Percentiles rank a stretch among this genome's conserved stretches.
Evolutionary conservation across 2,329 filamentous ascomycete species (phyloP).

Genomic region (Malbranchea zuffiana): DNA sequence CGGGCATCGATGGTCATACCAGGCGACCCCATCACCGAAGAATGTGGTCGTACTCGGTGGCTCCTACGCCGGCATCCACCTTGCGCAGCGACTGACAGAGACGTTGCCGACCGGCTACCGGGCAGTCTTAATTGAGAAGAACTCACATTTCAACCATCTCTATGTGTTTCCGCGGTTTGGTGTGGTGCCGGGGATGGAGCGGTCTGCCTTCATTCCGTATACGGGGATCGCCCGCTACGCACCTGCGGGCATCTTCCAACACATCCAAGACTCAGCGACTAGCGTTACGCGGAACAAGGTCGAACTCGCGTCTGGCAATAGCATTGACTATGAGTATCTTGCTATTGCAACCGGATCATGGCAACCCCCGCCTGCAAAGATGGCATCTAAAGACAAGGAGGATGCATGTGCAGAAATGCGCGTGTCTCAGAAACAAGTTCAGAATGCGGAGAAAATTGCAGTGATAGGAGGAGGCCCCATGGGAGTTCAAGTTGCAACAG

Average conservation of each 20-base stretch:
- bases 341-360: conserved; percentile 48
- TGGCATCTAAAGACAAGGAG: conserved; percentile 34
- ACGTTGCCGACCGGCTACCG: conserved; percentile 43
- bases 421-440: conserved; percentile 39
- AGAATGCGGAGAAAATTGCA: conserved; percentile 35
- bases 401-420: conserved; percentile 37
- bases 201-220: conserved; percentile 52
- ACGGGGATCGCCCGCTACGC: conserved; percentile 30
- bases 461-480: conserved; percentile 27
- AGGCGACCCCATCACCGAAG: conserved; percentile 16
- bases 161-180: conserved; percentile 51
- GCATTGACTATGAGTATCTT: conserved; percentile 45
- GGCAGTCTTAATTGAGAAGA: conserved; percentile 48
- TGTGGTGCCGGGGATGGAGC: conserved; percentile 45
- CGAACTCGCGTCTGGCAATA: conserved; percentile 33
- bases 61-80: conserved; percentile 46
- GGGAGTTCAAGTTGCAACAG: conserved; percentile 35
- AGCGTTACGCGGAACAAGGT: conserved; percentile 31
- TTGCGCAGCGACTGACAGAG: conserved; percentile 32
- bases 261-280: conserved; percentile 36
- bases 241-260: conserved; percentile 30
- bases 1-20: conserved; percentile 9
- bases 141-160: conserved; percentile 50
- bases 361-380: conserved; percentile 38
- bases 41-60: conserved; percentile 40